phyloP scores from a whole-genome alignment of 2,329 filamentous ascomycete genomes.

The Trichoderma harzianum region DNA sequence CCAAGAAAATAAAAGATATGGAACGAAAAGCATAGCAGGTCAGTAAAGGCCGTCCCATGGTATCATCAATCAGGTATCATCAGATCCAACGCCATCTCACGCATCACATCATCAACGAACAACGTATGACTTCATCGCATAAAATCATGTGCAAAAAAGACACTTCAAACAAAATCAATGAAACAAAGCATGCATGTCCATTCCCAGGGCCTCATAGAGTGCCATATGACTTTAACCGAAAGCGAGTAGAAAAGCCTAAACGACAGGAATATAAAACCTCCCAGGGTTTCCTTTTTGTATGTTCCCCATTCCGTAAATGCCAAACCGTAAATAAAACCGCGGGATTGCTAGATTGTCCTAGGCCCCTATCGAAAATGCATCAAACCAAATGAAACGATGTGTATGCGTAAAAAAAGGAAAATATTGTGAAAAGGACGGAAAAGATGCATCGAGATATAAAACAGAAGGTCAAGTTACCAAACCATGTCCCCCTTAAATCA shows the following conservation, averaged over 20 bases:
- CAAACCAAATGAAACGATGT: constrained; percentile 1
- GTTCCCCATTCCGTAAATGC: background rate
- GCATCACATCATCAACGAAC: background rate
- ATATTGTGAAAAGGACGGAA: background rate
- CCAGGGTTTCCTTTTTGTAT: background rate
- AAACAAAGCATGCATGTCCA: background rate
- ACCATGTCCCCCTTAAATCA: background rate
- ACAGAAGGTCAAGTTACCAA: background rate
- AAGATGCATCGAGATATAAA: background rate
- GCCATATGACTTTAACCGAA: background rate
- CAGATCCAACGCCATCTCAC: background rate
- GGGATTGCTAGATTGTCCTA: background rate
- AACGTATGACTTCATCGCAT: background rate
- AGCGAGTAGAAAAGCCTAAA: background rate
- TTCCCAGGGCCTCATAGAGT: background rate
- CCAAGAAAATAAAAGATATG: background rate
- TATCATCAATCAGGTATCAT: background rate
- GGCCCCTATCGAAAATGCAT: constrained; percentile 12
- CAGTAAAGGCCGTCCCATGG: background rate
- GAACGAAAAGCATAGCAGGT: background rate
- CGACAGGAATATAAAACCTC: constrained; percentile 1
- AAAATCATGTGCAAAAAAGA: background rate
- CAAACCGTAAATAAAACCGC: background rate
- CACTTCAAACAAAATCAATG: background rate
- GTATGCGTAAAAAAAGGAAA: background rate